Base-by-base conservation (phyloP, 768 basidiomycete species). In the Termitomyces bulborhizus region DNA sequence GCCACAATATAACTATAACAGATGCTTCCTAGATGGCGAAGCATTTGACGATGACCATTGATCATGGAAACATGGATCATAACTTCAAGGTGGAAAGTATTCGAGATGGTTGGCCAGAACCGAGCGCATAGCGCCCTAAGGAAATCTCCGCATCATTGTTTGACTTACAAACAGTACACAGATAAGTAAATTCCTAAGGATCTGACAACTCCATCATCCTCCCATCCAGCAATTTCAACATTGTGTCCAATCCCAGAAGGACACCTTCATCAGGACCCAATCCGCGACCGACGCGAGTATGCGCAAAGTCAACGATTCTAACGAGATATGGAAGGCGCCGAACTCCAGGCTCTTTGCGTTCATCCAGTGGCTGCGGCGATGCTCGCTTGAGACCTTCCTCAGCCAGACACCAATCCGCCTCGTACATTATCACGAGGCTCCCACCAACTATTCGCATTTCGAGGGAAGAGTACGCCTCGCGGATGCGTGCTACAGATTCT, bases 241-340 rank as follows among this genome's bases (percentile, higher is more conserved):
- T 67, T 0, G 86, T 93, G 51, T 82, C 72, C 51, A 98, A 57
- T 3, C 93, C 95, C 29, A 72, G 67, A 54, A 95, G 68, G 9
- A 95, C 83, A 0, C 96, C 88, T 37, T 77, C 68, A 65, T 97
- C 94, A 3, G 84, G 83, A 2, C 93, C 94, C 61, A 82, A 63
- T 0, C 88, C 90, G 0, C 82, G 78, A 9, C 69, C 75, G 9
- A 88, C 58, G n/a, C 78, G 72, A 1, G 93, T 87, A 68, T 98
- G 95, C 3, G 93, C 95, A 68, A 98, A 98, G 72, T 98, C 96
- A 59, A 98, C 97, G 60, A 96, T 70, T 58, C 85, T 86, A 53
- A 96, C 75, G 11, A 76, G 72, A 57, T 80, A 86, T 34, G 81
- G 78, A 11, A 76, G 76, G 32, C 73, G 71, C 1, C 71, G 72